Evolutionary conservation across 2,329 filamentous ascomycete species (phyloP), one percentile per base, ranked within the genome.

Genomic region (Ophiostoma populinum): DNA sequence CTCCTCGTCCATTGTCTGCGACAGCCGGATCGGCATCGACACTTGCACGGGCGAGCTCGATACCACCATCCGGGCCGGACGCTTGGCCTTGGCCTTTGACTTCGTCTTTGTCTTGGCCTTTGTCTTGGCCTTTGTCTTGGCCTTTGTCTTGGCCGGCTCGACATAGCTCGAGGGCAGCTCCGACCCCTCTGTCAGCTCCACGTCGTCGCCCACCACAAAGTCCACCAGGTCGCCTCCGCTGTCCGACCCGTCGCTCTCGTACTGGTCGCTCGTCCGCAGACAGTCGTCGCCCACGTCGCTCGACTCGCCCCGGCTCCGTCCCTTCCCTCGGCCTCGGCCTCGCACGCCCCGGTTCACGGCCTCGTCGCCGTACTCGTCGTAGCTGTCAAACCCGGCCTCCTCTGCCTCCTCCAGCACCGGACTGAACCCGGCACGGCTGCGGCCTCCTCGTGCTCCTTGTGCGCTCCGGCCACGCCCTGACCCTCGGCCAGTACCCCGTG

Each of bases 131-230:
- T 9, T 34, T 20, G 5, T 26, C 22, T 7, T 34, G 9, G 21
- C 7, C 16, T 7, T n/a, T n/a, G n/a, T n/a, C 11, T 16, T 21
- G 20, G 27, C 6, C 17, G 20, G 32, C 27, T 30, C 19, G 4
- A 24, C 25, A n/a, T 13, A 20, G 16, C 35, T 38, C 16, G 32
- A 35, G 13, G 34, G 27, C 13, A 37, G 30, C 7, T 34, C 34
- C 19, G 32, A 27, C 10, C 18, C 38, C n/a, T 15, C 27, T 13
- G 41, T 40, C 6, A 31, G 30, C 4, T 35, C 40, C 11, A 43
- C 43, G 32, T 73, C 51, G 51, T 72, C 51, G 43, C 57, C 50
- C 47, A 75, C 58, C 46, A 80, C 48, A 53, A 80, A 65, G 55
- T 71, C 56, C 44, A 68, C 38, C 11, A 71, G 49, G 42, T 70